A percentile compares a stretch with the other conserved stretches of the same genome.
Evolutionary conservation across 2,329 filamentous ascomycete species (phyloP).

Genomic region (Curvularia sp.): DNA sequence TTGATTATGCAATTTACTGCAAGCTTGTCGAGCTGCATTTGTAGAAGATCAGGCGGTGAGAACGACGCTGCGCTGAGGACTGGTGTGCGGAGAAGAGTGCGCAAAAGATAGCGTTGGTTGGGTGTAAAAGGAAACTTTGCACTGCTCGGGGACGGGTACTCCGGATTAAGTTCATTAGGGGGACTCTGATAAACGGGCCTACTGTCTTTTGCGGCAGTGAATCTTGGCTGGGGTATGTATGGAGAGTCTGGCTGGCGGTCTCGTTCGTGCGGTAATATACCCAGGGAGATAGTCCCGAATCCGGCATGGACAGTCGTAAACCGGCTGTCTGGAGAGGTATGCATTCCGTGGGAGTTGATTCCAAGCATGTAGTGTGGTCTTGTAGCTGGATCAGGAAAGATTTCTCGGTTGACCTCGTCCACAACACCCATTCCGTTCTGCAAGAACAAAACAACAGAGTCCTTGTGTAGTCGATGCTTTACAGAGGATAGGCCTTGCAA

Average conservation of each 20-base stretch:
- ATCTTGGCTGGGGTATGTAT: slow-evolving; percentile 30
- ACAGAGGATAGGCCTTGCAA: slow-evolving; percentile 71
- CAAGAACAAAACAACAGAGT: slow-evolving; percentile 77
- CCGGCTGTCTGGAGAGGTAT: slow-evolving; percentile 50
- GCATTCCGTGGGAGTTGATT: slow-evolving; percentile 66
- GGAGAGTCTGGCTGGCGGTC: slow-evolving; percentile 35
- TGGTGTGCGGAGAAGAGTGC: slow-evolving; percentile 68
- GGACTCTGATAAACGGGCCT: slow-evolving; percentile 14
- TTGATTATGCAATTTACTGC: slow-evolving; percentile 80
- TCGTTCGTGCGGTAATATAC: slow-evolving; percentile 57
- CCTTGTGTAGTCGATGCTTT: slow-evolving; percentile 68
- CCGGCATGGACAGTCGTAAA: slow-evolving; percentile 66
- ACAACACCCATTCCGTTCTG: slow-evolving; percentile 84
- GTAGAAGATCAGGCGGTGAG: slow-evolving; percentile 68
- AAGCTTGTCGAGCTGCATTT: slow-evolving; percentile 79
- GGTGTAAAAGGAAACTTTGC: slow-evolving; percentile 47
- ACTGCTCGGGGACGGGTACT: slow-evolving; percentile 23
- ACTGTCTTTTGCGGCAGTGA: slow-evolving; percentile 17
- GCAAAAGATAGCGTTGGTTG: slow-evolving; percentile 67
- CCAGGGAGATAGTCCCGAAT: slow-evolving; percentile 65
- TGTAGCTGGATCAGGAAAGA: slow-evolving; percentile 71
- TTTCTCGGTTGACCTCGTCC: slow-evolving; percentile 74
- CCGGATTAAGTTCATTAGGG: slow-evolving; percentile 25
- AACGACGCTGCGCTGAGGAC: slow-evolving; percentile 68
- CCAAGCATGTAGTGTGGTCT: slow-evolving; percentile 82